Conservation (phyloP, 106 monocot genomes). For the Alisma plantagoaquatica region DNA sequence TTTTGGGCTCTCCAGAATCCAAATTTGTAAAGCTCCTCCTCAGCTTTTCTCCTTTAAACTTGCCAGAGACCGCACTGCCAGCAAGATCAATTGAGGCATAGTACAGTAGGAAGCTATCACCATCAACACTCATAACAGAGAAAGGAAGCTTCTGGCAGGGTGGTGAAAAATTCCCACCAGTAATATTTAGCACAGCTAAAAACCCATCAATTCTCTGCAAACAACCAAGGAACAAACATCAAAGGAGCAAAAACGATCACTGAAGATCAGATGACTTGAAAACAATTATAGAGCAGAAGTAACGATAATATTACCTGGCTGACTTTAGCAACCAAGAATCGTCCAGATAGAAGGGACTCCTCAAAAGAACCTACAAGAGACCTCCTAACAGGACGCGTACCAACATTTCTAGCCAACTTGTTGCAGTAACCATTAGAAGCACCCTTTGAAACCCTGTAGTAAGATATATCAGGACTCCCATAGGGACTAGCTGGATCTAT, state of each 20-base stretch:
- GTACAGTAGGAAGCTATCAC: constrained; percentile 76
- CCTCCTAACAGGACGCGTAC: constrained; percentile 47
- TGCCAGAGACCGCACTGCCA: constrained; percentile 33
- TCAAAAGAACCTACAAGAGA: constrained; percentile 98
- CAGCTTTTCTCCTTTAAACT: constrained; percentile 37
- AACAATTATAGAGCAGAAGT: neutral
- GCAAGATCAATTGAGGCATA: constrained; percentile 86
- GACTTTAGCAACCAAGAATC: constrained; percentile 54
- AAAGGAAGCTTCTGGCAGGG: constrained; percentile 82
- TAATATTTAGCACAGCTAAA: constrained; percentile 80
- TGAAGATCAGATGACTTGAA: neutral
- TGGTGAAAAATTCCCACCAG: constrained; percentile 73
- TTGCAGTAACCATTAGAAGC: constrained; percentile 20
- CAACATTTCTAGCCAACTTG: constrained; percentile 26
- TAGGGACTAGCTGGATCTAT: constrained; percentile 31
- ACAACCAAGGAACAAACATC: neutral
- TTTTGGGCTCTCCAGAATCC: constrained; percentile 54
- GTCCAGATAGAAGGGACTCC: constrained; percentile 92
- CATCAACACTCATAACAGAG: constrained; percentile 71
- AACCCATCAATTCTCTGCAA: constrained; percentile 88
- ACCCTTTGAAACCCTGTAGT: constrained; percentile 21
- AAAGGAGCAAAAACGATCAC: neutral
- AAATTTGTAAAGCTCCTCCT: constrained; percentile 60
- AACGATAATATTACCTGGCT: constrained; percentile 37
- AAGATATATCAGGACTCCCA: neutral